A percentile compares a stretch with the other conserved stretches of the same genome.
Evolutionary conservation across 306 rosid species (phyloP).

Genomic region (Quercus glauca): DNA sequence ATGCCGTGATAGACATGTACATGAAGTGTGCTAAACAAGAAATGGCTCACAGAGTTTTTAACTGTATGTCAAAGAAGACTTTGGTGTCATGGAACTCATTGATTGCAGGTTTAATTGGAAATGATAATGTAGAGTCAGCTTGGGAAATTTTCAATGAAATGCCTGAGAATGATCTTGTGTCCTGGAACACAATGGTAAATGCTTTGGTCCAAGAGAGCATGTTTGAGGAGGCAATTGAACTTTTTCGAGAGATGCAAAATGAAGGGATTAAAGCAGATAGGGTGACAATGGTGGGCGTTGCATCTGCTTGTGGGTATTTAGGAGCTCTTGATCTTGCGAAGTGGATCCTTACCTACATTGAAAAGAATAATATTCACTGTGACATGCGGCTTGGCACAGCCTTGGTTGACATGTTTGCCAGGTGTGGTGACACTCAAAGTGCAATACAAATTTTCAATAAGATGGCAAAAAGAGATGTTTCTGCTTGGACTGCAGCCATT

Average conservation of each 20-base stretch:
- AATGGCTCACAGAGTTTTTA: slow-evolving; percentile 50
- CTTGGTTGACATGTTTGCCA: slow-evolving; percentile 76
- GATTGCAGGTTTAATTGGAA: slow-evolving; percentile 60
- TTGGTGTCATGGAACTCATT: slow-evolving; percentile 71
- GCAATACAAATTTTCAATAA: slow-evolving; percentile 54
- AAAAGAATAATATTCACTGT: slow-evolving; percentile 42
- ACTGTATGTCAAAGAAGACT: slow-evolving; percentile 49
- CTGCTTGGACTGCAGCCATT: slow-evolving; percentile 85
- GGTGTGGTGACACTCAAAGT: slow-evolving; percentile 60
- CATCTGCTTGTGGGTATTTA: slow-evolving; percentile 78
- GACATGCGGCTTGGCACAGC: slow-evolving; percentile 76
- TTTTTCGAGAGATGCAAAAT: slow-evolving; percentile 63
- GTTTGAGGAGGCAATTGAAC: slow-evolving; percentile 65
- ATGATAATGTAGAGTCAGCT: slow-evolving; percentile 50
- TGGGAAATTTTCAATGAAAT: slow-evolving; percentile 56
- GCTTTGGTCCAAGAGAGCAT: slow-evolving; percentile 59
- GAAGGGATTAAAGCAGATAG: slow-evolving; percentile 54
- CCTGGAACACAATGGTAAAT: slow-evolving; percentile 79
- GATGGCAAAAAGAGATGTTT: slow-evolving; percentile 53
- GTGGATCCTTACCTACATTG: slow-evolving; percentile 53
- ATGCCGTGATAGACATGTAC: slow-evolving; percentile 77
- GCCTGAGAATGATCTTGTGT: slow-evolving; percentile 58
- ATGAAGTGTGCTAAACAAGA: slow-evolving; percentile 68
- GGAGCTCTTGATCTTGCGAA: slow-evolving; percentile 69
- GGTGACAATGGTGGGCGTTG: slow-evolving; percentile 72